phyloP scores from a whole-genome alignment of 331 rosid species.

The Rosa hybrid region DNA sequence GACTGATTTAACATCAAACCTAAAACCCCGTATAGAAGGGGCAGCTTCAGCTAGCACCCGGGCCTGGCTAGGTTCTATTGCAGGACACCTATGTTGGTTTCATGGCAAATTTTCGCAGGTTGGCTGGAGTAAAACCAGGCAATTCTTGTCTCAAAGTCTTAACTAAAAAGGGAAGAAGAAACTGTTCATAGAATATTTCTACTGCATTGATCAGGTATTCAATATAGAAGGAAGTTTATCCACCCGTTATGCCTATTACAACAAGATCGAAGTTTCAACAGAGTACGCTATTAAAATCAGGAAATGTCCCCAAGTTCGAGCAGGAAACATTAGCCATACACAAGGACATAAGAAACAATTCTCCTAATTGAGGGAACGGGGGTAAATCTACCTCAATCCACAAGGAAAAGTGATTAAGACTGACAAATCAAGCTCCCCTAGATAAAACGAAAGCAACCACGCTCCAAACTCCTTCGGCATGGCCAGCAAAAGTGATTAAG shows the following conservation, averaged over 20 bases:
- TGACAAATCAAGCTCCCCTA: neutral
- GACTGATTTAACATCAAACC: neutral
- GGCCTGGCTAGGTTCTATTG: neutral
- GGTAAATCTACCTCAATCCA: neutral
- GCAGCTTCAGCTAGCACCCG: neutral
- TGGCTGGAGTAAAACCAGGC: neutral
- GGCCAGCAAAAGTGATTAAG: neutral
- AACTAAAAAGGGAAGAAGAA: neutral
- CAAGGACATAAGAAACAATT: neutral
- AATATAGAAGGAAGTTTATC: neutral
- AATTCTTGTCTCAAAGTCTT: conserved; percentile 1
- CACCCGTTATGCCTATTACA: neutral
- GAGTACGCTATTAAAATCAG: neutral
- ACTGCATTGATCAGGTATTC: neutral
- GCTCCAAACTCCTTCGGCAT: too few relatives aligned
- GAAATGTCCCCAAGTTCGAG: neutral
- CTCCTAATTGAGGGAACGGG: neutral
- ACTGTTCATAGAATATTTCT: neutral
- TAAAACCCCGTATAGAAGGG: neutral
- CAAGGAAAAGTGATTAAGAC: neutral
- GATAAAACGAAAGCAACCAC: neutral
- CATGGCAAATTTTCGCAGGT: neutral
- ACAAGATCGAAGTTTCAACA: neutral
- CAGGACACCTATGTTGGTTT: neutral
- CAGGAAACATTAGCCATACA: neutral